Evolutionary conservation across 768 basidiomycete genomes (phyloP), one percentile per base, ranked within the genome.

Genomic region (Russula dissimulans): DNA sequence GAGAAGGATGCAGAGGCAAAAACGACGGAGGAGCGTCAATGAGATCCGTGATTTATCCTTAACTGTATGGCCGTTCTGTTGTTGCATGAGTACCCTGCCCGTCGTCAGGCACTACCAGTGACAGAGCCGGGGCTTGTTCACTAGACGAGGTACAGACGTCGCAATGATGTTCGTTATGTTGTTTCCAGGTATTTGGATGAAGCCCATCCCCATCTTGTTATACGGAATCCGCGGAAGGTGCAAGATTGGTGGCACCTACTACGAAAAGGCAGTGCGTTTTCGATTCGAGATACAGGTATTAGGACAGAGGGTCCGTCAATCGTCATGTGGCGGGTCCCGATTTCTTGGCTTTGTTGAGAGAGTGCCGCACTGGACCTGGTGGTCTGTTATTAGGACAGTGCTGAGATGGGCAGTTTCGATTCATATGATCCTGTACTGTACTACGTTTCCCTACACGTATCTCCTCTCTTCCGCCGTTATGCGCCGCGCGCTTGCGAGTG

Each of bases 11-110:
- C 50, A 11, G 53, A 55, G 42, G 26, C 56, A 4, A 53, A 55
- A 39, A 18, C 52, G 22, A 42, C 51, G 9, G 47, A 46, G 36
- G 60, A 56, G 18, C 29, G n/a, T 57, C 42, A 48, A 32, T 38
- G 51, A 54, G 45, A 62, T 53, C 39, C n/a, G 46, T 61, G 61
- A 62, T 62, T 62, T 62, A 62, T 57, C 47, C 38, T 54, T 57
- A 62, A 62, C 46, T 48, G 61, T 62, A 62, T 57, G 31, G 34
- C 9, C 32, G 32, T 56, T n/a, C 29, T 51, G n/a, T 45, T 56
- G 29, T 51, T 61, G 54, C 49, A 51, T 31, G 41, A 45, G 17
- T 45, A 29, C 22, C 42, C 34, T 41, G 9, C 32, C 46, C 38
- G n/a, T 52, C 17, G 26, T 44, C 32, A 15, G 22, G 42, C 42